Percentiles rank a stretch among this genome's conserved stretches.
phyloP scores from a whole-genome alignment of 805 yeast genomes.

The Danielia oregonensis region DNA sequence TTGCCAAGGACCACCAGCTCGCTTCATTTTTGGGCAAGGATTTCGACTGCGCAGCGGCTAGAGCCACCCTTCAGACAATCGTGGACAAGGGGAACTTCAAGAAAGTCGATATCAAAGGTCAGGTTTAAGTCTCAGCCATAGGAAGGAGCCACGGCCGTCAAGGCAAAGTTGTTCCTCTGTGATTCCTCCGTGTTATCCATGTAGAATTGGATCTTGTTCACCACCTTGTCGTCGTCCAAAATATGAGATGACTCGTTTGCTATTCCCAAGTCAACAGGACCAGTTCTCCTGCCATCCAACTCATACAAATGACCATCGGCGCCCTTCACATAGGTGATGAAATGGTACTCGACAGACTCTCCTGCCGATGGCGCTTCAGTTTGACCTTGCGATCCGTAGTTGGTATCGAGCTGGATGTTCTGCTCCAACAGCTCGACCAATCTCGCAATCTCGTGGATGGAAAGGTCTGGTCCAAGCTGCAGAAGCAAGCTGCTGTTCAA shows the following conservation, averaged over 20 bases:
- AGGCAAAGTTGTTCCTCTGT: slow-evolving; percentile 62
- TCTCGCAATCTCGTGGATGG: slow-evolving; percentile 34
- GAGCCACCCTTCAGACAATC: slow-evolving; percentile 34
- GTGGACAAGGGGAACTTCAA: slow-evolving; percentile 38
- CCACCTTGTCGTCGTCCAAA: slow-evolving; percentile 48
- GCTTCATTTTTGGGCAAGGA: slow-evolving; percentile 20
- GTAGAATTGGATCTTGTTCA: slow-evolving; percentile 60
- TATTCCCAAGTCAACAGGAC: slow-evolving; percentile 65
- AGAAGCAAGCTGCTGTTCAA: slow-evolving; percentile 22
- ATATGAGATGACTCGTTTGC: slow-evolving; percentile 41
- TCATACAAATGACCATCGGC: slow-evolving; percentile 64
- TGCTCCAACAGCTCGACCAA: slow-evolving; percentile 46
- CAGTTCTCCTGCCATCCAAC: slow-evolving; percentile 82
- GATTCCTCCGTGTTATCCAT: slow-evolving; percentile 58
- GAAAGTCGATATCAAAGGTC: slow-evolving; percentile 89
- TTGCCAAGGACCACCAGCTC: slow-evolving; percentile 30
- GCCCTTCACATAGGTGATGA: slow-evolving; percentile 65
- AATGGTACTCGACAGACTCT: slow-evolving; percentile 59
- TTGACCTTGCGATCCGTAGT: slow-evolving; percentile 53
- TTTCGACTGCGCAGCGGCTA: slow-evolving; percentile 30
- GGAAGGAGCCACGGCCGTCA: slow-evolving; percentile 68
- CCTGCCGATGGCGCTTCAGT: slow-evolving; percentile 64
- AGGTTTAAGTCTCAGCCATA: slow-evolving; percentile 37
- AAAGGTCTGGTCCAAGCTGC: slow-evolving; percentile 14
- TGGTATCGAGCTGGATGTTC: slow-evolving; percentile 37